Base-by-base conservation (phyloP, 192 early-diverging fungal species). In the Podila clonocystis region DNA sequence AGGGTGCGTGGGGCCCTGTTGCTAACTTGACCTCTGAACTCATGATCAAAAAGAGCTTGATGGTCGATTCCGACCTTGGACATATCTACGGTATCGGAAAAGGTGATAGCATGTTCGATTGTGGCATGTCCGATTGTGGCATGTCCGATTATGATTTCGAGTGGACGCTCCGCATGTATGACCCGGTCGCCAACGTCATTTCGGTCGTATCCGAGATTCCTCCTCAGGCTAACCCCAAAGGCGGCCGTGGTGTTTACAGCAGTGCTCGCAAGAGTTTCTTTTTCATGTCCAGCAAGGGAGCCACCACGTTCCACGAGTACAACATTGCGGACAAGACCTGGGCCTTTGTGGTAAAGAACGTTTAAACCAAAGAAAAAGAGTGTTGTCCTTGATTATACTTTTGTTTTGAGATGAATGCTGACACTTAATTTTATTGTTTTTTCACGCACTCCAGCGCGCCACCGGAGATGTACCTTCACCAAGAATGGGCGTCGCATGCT, bases 251-350 rank as follows among this genome's bases (percentile, higher is more conserved):
- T 12, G 52, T 55, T 55, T 55, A 55, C 52, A 55, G 52, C 52
- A 55, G 52, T 55, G 52, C 52, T 0, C 52, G 52, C n/a, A 55
- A 55, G 52, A 55, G 52, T 12, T 55, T 55, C n/a, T 55, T 55
- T 17, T 26, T 55, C 8, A 7, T 17, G 41, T 45, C 41, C 13
- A 15, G 5, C 24, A 26, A 17, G 20, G n/a, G n/a, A 22, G 52
- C 20, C 52, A 9, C 4, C 2, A 55, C 20, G 8, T 26, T 55
- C n/a, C 4, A 55, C 24, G 52, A 55, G 22, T 55, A 55, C 24
- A 55, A 22, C 22, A n/a, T 55, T 17, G 52, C 52, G 2, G 22
- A n/a, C 20, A 55, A 55, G 52, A 26, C 52, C 24, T 55, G 20
- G 20, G 0, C 24, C 8, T 26, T 26, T 55, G 52, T 55, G 52